phyloP scores from a whole-genome alignment of 371 early-diverging fungal genomes.

The Rhizopus sp. region DNA sequence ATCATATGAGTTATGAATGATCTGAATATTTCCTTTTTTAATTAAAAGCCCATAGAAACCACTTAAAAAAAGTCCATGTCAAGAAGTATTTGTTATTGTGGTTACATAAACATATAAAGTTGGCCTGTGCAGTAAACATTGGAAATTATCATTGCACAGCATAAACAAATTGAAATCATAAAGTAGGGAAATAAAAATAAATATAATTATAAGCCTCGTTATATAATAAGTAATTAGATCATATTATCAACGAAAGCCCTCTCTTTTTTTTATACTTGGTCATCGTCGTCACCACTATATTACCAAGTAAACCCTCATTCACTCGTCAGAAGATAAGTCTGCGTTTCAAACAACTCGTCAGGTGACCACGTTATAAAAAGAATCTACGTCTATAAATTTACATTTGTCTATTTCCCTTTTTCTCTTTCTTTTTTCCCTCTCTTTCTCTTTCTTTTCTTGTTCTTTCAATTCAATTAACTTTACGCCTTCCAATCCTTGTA shows the following conservation, averaged over 20 bases:
- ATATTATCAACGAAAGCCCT: no score
- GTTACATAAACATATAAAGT: slow-evolving; percentile 10
- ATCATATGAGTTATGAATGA: neutral
- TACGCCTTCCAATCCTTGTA: no score
- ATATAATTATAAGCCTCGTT: no score
- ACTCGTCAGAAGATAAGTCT: neutral
- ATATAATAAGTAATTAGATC: no score
- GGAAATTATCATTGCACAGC: slow-evolving; percentile 14
- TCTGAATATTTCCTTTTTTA: neutral
- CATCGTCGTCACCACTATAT: no score
- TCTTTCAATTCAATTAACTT: neutral
- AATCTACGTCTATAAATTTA: neutral
- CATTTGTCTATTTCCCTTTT: neutral
- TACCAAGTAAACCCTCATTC: neutral
- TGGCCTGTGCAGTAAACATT: slow-evolving; percentile 23
- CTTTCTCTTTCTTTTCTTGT: neutral
- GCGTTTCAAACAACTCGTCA: neutral
- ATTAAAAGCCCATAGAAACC: no score
- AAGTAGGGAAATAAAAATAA: no score
- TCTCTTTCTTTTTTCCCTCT: neutral
- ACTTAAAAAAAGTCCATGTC: no score
- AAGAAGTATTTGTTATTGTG: neutral
- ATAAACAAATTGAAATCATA: neutral
- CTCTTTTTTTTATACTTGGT: no score
- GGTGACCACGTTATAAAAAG: neutral